Evolutionary conservation across 164 flowering plant species (phyloP), one percentile per base, ranked within the genome.

Genomic region (Sextonia rubra): DNA sequence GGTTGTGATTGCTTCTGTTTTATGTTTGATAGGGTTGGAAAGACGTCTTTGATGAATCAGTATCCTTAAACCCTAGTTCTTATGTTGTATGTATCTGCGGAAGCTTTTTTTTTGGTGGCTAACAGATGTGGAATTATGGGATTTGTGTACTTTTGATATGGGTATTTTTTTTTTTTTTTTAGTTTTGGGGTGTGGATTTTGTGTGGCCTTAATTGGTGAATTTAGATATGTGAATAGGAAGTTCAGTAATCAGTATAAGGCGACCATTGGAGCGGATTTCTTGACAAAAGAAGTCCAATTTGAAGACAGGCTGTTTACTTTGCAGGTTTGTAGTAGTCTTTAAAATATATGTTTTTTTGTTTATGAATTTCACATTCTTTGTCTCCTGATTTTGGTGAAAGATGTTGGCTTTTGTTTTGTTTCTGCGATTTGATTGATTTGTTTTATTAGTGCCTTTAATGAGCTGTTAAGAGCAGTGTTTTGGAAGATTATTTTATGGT

Each of bases 1-100:
- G 44, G 49, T 12, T 49, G 37, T 63, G 60, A 48, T 63, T 15
- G 32, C 27, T 60, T 64, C 18, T 68, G 17, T 37, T 71, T 69
- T 37, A 25, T 47, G 22, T 73, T 72, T 79, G 68, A 55, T 82
- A 90, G 94, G 85, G 94, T 90, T 25, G 94, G 94, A 66, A 90
- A 90, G 88, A 90, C 94, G n/a, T 90, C 94, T 73, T 77, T 90
- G 76, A 90, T 90, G 94, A 90, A 90, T 77, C 94, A 90, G 94
- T 90, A 90, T 77, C 80, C 84, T 80, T 76, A 1, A 23, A 68
- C 68, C 47, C 73, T 20, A 23, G 5, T 76, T 1, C n/a, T n/a
- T 66, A 25, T 65, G 18, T 37, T 37, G 11, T n/a, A n/a, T n/a
- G n/a, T n/a, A n/a, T n/a, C n/a, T n/a, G n/a, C n/a, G n/a, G n/a